Conservation (phyloP, 306 rosid genomes). For the Casuarina glauca region DNA sequence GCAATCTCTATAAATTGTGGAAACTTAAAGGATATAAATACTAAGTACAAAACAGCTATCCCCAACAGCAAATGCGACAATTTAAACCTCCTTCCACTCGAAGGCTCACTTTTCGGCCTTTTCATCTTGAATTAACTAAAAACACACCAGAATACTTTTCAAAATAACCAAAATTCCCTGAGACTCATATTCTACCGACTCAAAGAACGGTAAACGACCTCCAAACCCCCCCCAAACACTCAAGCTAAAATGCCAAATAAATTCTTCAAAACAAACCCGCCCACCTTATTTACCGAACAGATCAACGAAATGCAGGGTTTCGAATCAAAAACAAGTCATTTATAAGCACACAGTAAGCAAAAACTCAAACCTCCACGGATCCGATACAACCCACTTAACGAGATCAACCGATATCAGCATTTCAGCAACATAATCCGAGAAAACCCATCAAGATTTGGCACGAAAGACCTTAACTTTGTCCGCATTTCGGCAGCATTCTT, state of each 20-base stretch:
- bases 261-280: slow-evolving; percentile 20
- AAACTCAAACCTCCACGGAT: slow-evolving; percentile 22
- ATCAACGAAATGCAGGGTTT: slow-evolving; percentile 16
- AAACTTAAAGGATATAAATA: slow-evolving; percentile 75
- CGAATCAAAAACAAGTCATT: not conserved
- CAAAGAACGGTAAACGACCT: slow-evolving; percentile 29
- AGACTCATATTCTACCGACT: slow-evolving; percentile 27
- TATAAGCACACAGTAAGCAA: slow-evolving; percentile 2
- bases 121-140: slow-evolving; percentile 48
- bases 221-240: slow-evolving; percentile 15
- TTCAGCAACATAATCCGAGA: slow-evolving; percentile 30
- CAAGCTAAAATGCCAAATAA: slow-evolving; percentile 5
- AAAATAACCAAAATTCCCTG: slow-evolving; percentile 37
- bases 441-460: slow-evolving; percentile 25
- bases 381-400: slow-evolving; percentile 30
- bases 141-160: slow-evolving; percentile 25
- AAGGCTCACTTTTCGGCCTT: slow-evolving; percentile 68
- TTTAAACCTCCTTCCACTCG: slow-evolving; percentile 64
- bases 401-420: slow-evolving; percentile 43
- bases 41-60: slow-evolving; percentile 68
- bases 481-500: slow-evolving; percentile 37
- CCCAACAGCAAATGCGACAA: slow-evolving; percentile 72
- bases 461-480: slow-evolving; percentile 27
- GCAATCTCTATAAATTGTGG: slow-evolving; percentile 63
- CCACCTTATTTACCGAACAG: slow-evolving; percentile 18